Conservation (phyloP, 768 basidiomycete species). For the Lactifluus subvellereus region DNA sequence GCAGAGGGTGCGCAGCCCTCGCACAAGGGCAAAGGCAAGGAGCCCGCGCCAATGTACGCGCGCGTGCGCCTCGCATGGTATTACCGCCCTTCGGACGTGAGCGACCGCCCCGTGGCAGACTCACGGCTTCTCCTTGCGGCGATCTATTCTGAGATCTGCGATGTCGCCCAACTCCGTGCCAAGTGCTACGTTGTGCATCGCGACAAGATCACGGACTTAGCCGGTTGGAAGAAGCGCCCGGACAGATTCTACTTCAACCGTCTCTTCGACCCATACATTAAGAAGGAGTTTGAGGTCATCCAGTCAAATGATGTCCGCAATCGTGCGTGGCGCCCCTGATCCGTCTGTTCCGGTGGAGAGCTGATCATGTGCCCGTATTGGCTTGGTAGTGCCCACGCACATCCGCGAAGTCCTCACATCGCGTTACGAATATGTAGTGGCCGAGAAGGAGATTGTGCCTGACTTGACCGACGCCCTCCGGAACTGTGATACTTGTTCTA, state of each 20-base stretch:
- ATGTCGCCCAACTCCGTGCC: conserved; percentile 87
- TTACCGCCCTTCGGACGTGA: conserved; percentile 94
- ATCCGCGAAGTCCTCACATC: conserved; percentile 70
- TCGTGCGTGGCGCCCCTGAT: conserved; percentile 47
- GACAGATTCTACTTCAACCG: conserved; percentile 97
- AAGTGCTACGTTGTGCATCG: conserved; percentile 92
- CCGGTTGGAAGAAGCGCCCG: conserved; percentile 88
- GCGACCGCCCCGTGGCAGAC: conserved; percentile 85
- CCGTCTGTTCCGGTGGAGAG: not conserved
- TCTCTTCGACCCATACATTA: conserved; percentile 96
- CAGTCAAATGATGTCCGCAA: conserved; percentile 82
- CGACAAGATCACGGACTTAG: conserved; percentile 90
- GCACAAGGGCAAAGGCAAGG: conserved; percentile 55
- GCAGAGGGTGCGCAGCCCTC: conserved; percentile 52
- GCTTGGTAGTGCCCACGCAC: conserved; percentile 60
- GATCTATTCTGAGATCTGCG: conserved; percentile 94
- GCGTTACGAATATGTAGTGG: conserved; percentile 92
- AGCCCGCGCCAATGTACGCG: conserved; percentile 57
- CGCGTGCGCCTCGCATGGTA: conserved; percentile 93
- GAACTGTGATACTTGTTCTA: conserved; percentile 76
- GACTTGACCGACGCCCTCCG: conserved; percentile 85
- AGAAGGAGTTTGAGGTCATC: conserved; percentile 96
- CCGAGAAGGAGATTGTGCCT: conserved; percentile 88
- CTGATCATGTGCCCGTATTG: conserved; percentile 25
- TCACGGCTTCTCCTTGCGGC: conserved; percentile 89